Evolutionary conservation across 352 stramenopile genomes (phyloP), one percentile per base, ranked within the genome.

Genomic region (Pythium rhizo-oryzae): DNA sequence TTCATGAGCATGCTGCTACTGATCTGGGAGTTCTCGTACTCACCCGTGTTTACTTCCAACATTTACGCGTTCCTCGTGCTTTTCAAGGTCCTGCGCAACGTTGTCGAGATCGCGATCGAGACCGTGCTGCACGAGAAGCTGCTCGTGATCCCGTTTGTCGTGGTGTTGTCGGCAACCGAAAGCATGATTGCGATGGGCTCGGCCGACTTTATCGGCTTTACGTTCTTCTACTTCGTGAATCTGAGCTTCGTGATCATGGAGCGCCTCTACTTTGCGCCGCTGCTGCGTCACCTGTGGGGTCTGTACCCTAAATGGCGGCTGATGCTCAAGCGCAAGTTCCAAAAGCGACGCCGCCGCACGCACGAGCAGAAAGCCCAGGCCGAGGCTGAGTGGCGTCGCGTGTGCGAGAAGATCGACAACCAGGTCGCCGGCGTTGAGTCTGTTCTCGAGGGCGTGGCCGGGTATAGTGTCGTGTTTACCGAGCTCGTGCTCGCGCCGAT

Each of bases 21-120:
- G 44, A 79, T 98, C 21, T 98, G 93, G 82, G 97, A 99, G 73
- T 98, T 99, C 67, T 98, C 91, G 11, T 99, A 99, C 81, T 99
- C 94, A 25, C 64, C 85, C n/a, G 68, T 74, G n/a, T 99, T 99
- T 64, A 94, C 91, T 8, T 76, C 81, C 43, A 90, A 98, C 62
- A 96, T 98, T 57, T 98, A 98, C 71, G 71, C 75, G 24, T 97
- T 96, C 53, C 82, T 98, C 33, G 66, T 98, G 15, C 59, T 84
- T n/a, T 97, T 98, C 70, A 98, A 98, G 70, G 30, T 98, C 19
- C 54, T 90, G 50, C 85, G 96, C 63, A 82, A 94, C 39, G 30
- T 85, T n/a, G 65, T 97, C 30, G 94, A 98, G 62, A 80, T 91
- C 12, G 59, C 94, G 5, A 76, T 98, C 8, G 90, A 97, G 56